Conservation (phyloP, 2,329 filamentous ascomycete genomes). For the Meredithiella fracta region DNA sequence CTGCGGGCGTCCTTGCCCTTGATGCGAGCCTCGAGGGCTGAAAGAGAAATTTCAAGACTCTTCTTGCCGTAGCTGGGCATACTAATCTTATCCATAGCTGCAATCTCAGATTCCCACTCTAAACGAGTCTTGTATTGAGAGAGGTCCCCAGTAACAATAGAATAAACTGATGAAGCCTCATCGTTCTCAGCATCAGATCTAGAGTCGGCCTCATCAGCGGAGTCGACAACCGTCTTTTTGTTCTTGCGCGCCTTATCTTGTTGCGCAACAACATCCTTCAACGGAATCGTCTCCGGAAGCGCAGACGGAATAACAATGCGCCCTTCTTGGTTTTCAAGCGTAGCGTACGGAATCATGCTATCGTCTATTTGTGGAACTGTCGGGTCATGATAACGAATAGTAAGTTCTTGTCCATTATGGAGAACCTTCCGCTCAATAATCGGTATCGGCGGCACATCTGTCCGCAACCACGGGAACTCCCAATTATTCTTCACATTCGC, state of each 20-base stretch:
- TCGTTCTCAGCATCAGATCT: conserved; percentile 20
- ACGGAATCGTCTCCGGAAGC: not conserved
- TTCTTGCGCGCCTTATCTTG: not conserved
- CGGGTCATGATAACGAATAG: conserved; percentile 13
- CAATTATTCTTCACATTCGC: conserved; percentile 42
- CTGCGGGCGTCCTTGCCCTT: conserved; percentile 34
- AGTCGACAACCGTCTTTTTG: not conserved
- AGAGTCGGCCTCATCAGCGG: conserved; percentile 6
- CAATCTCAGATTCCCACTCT: conserved; percentile 34
- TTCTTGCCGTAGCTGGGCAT: not conserved
- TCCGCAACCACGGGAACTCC: conserved; percentile 41
- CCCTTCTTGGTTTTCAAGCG: not conserved
- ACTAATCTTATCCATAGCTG: conserved; percentile 5
- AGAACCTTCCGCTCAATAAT: conserved; percentile 8
- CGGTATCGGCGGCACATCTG: conserved; percentile 14
- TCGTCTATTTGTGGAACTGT: not conserved
- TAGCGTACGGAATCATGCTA: not conserved
- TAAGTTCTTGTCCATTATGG: conserved; percentile 3
- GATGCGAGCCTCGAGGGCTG: not conserved
- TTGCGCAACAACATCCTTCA: not conserved
- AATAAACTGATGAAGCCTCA: conserved; percentile 37
- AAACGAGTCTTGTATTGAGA: conserved; percentile 32
- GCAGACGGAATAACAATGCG: not conserved
- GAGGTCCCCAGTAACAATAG: conserved; percentile 39
- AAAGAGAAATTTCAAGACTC: not conserved